These are phyloP conservation scores for Yamadazyma tumulicola DNA, from an alignment of 805 yeast genomes.

Conservation along the genomic window DNA sequence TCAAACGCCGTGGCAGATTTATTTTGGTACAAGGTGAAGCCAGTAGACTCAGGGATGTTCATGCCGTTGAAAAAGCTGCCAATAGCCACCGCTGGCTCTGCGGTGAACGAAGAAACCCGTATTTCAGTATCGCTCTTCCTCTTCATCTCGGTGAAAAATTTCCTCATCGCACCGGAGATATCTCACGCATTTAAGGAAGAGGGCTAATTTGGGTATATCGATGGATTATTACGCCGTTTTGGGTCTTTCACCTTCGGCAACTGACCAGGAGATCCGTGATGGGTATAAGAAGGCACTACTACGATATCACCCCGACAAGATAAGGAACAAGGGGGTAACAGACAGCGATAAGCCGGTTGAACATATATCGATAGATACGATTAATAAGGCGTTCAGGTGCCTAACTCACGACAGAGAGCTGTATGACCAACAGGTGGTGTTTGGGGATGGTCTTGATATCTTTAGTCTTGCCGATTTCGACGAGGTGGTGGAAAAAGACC, in stretches of 20 bases:
- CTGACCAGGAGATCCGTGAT: constrained; percentile 42
- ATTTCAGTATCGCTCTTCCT: constrained; percentile 29
- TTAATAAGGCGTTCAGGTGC: constrained; percentile 35
- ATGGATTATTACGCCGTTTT: constrained; percentile 48
- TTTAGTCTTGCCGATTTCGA: constrained; percentile 62
- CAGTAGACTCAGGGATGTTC: constrained; percentile 52
- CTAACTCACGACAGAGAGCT: constrained; percentile 9
- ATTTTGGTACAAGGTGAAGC: constrained; percentile 61
- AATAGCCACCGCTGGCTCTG: constrained; percentile 49
- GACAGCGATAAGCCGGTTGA: too few relatives aligned
- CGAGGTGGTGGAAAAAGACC: constrained; percentile 22
- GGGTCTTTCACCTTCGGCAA: constrained; percentile 42
- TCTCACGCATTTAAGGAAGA: not conserved
- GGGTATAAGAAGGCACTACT: constrained; percentile 67
- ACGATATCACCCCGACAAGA: constrained; percentile 77
- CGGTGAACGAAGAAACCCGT: constrained; percentile 34
- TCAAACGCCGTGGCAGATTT: constrained; percentile 43
- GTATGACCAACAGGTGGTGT: constrained; percentile 4
- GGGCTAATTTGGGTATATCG: constrained; percentile 1
- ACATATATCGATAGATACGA: too few relatives aligned
- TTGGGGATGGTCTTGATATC: constrained; percentile 68
- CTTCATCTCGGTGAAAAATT: constrained; percentile 3
- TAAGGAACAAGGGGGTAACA: too few relatives aligned
- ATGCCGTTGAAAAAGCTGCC: constrained; percentile 83
- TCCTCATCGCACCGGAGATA: constrained; percentile 11